Evolutionary conservation across 768 basidiomycete genomes (phyloP), one percentile per base, ranked within the genome.

Genomic region (Kwoniella dejecticola): DNA sequence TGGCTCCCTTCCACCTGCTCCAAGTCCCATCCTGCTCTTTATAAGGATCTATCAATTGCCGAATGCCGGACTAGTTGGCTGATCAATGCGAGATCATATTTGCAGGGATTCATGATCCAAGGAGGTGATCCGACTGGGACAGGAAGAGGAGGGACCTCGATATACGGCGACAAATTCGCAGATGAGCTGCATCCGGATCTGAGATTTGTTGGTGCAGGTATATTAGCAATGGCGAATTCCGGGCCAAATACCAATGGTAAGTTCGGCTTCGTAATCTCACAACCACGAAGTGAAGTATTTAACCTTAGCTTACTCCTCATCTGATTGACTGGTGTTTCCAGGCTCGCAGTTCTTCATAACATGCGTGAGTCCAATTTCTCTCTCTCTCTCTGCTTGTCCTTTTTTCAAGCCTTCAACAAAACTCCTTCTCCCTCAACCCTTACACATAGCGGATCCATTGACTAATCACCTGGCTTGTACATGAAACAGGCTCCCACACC

Each of bases 41-140:
- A n/a, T n/a, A n/a, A n/a, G n/a, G n/a, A n/a, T n/a, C n/a, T n/a
- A n/a, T n/a, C n/a, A n/a, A n/a, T n/a, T n/a, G n/a, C n/a, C n/a
- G n/a, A n/a, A n/a, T n/a, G n/a, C n/a, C n/a, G n/a, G n/a, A n/a
- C n/a, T n/a, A n/a, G n/a, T n/a, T n/a, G n/a, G n/a, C n/a, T n/a
- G n/a, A n/a, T n/a, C n/a, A n/a, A n/a, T n/a, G n/a, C n/a, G n/a
- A n/a, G n/a, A n/a, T n/a, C n/a, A n/a, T n/a, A n/a, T n/a, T n/a
- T n/a, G n/a, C n/a, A 94, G 88, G 93, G 94, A 76, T 97, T 97
- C 74, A 97, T 97, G 95, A 87, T 96, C 15, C 95, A 99, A 81
- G 87, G 81, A 38, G 95, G 94, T 41, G 93, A 95, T 77, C 95
- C 94, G 11, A 95, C 93, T 15, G 95, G 95, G 24, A 97, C 95